Evolutionary conservation across 2,329 filamentous ascomycete species (phyloP).

Genomic region (Ceratocystis alfenasii): DNA sequence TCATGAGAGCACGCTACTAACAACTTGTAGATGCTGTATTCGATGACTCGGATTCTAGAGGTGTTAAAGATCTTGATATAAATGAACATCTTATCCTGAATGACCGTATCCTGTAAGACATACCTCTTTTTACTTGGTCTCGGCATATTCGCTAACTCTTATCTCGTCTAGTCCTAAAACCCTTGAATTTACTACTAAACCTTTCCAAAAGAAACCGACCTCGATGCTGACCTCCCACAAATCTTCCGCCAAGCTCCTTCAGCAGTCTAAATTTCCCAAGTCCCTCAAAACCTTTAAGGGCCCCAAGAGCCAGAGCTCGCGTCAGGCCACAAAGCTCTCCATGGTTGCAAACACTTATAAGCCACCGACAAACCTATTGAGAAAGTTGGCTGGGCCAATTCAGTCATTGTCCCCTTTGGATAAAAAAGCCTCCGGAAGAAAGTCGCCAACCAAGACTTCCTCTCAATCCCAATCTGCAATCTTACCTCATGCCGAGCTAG

Average conservation of each 20-base stretch:
- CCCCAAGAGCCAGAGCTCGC: not conserved
- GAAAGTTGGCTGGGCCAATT: not conserved
- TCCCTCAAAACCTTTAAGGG: not conserved
- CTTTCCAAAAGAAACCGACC: not conserved
- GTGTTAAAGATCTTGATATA: not conserved
- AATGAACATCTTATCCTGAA: not conserved
- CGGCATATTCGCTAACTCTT: not conserved
- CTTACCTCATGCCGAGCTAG: not conserved
- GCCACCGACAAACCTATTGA: not conserved
- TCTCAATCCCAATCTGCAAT: too few relatives aligned
- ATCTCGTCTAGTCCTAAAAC: not conserved
- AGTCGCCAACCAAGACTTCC: too few relatives aligned
- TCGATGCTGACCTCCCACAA: not conserved
- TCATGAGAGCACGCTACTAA: not conserved
- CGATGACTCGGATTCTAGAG: conserved; percentile 5
- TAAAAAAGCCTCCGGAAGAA: not conserved
- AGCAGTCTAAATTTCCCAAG: not conserved
- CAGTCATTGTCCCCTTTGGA: not conserved
- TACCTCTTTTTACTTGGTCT: not conserved
- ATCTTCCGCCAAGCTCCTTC: not conserved
- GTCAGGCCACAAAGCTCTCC: not conserved
- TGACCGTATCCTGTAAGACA: not conserved
- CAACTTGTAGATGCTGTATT: not conserved
- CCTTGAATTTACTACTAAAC: not conserved
- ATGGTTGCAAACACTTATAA: not conserved